A percentile compares a stretch with the other conserved stretches of the same genome.
These are phyloP conservation scores for Claviceps digitariae DNA, from an alignment of 2,329 filamentous ascomycete genomes.

Conservation along the genomic window DNA sequence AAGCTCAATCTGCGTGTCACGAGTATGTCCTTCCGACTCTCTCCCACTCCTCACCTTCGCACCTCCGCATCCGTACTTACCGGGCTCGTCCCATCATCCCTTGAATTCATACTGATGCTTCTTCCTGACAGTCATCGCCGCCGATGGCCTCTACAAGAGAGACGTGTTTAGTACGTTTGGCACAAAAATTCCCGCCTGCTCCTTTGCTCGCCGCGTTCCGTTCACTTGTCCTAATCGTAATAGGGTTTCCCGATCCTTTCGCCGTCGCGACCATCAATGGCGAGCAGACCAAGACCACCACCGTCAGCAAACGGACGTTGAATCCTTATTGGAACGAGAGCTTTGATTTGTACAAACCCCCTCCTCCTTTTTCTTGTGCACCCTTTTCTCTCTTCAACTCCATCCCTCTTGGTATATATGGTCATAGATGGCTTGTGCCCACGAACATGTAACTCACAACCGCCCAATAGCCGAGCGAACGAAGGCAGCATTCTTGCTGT, in stretches of 20 bases:
- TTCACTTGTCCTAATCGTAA: conserved; percentile 15
- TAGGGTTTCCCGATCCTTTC: conserved; percentile 95
- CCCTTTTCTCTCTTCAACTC: background rate
- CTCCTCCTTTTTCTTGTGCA: background rate
- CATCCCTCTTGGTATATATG: background rate
- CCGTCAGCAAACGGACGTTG: conserved; percentile 90
- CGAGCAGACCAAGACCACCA: conserved; percentile 96
- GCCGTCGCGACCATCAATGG: conserved; percentile 94
- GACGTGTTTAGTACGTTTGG: conserved; percentile 85
- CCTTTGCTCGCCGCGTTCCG: background rate
- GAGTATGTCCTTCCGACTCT: conserved; percentile 44
- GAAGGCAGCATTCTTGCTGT: conserved; percentile 96
- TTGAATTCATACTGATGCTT: conserved; percentile 20
- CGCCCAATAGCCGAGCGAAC: conserved; percentile 55
- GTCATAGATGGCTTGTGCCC: background rate
- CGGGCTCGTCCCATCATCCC: background rate
- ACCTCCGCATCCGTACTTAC: conserved; percentile 2
- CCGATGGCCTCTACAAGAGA: conserved; percentile 95
- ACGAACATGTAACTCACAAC: background rate
- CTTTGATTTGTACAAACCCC: conserved; percentile 75
- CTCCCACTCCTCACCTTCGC: conserved; percentile 6
- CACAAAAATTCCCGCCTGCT: background rate
- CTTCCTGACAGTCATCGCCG: conserved; percentile 68
- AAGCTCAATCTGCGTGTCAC: conserved; percentile 85
- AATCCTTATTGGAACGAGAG: conserved; percentile 99